These are phyloP conservation scores for Periconia macrospinosa DNA, from an alignment of 2,329 filamentous ascomycete genomes.

Conservation along the genomic window DNA sequence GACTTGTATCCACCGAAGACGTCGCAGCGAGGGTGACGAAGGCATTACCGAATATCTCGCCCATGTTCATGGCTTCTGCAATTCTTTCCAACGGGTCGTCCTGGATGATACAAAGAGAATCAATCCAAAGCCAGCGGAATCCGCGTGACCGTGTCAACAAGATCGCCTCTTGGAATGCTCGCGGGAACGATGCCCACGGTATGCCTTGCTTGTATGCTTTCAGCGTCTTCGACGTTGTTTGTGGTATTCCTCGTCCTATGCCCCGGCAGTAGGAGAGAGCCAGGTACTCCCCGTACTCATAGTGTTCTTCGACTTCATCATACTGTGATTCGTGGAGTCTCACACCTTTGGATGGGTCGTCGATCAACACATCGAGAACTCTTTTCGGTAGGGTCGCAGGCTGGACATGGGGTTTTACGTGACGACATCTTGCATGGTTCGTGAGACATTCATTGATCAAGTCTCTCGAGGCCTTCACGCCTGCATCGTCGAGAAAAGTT, in stretches of 20 bases:
- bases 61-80: constrained; percentile 30
- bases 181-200: constrained; percentile 31
- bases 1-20: constrained; percentile 30
- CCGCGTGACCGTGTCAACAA: constrained; percentile 38
- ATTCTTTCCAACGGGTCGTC: constrained; percentile 31
- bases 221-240: constrained; percentile 31
- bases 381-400: constrained; percentile 31
- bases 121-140: constrained; percentile 41
- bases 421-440: constrained; percentile 33
- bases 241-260: constrained; percentile 25
- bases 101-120: constrained; percentile 37
- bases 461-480: constrained; percentile 24
- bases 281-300: constrained; percentile 36
- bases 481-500: constrained; percentile 31
- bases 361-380: constrained; percentile 31
- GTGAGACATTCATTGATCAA: constrained; percentile 36
- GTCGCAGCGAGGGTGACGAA: constrained; percentile 40
- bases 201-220: constrained; percentile 30
- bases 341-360: constrained; percentile 32
- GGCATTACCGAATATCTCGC: constrained; percentile 33
- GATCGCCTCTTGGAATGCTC: constrained; percentile 39
- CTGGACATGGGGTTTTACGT: constrained; percentile 19
- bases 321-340: constrained; percentile 32
- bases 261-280: constrained; percentile 40
- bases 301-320: constrained; percentile 24